These are phyloP conservation scores for Teunomyces pallodes DNA, from an alignment of 805 yeast species.

Conservation along the genomic window DNA sequence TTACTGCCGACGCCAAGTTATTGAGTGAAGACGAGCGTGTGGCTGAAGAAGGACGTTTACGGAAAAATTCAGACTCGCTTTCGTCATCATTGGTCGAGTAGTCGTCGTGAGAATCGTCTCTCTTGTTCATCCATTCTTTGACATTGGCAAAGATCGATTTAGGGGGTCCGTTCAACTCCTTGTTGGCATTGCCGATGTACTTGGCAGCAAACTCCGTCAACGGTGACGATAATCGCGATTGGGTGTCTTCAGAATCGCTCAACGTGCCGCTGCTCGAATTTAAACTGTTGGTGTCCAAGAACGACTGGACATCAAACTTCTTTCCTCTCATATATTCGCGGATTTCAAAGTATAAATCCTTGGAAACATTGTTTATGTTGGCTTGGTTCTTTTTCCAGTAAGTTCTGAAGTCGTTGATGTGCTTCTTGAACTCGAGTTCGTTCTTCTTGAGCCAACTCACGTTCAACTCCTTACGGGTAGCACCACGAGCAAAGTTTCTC, in stretches of 20 bases:
- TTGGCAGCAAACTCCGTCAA: constrained; percentile 66
- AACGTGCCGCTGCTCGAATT: constrained; percentile 10
- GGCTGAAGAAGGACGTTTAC: background rate
- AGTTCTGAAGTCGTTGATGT: constrained; percentile 80
- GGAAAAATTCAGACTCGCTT: constrained; percentile 4
- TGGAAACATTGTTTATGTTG: constrained; percentile 67
- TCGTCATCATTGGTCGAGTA: constrained; percentile 23
- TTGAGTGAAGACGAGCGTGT: background rate
- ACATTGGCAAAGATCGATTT: constrained; percentile 39
- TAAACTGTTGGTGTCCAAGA: constrained; percentile 21
- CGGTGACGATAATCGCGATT: constrained; percentile 44
- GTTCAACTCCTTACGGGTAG: constrained; percentile 91
- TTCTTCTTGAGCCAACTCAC: constrained; percentile 97
- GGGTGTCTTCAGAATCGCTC: constrained; percentile 30
- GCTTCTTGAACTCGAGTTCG: constrained; percentile 90
- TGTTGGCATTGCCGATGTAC: constrained; percentile 55
- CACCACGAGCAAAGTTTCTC: constrained; percentile 98
- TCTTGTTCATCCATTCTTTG: constrained; percentile 37
- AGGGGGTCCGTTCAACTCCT: constrained; percentile 29
- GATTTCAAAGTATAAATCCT: constrained; percentile 81
- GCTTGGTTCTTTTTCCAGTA: constrained; percentile 78
- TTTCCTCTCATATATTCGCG: constrained; percentile 64
- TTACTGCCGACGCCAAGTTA: background rate
- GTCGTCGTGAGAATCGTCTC: constrained; percentile 34
- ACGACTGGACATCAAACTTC: constrained; percentile 29